These are phyloP conservation scores for Maudiozyma barnettii DNA, from an alignment of 805 yeast genomes.

Conservation along the genomic window DNA sequence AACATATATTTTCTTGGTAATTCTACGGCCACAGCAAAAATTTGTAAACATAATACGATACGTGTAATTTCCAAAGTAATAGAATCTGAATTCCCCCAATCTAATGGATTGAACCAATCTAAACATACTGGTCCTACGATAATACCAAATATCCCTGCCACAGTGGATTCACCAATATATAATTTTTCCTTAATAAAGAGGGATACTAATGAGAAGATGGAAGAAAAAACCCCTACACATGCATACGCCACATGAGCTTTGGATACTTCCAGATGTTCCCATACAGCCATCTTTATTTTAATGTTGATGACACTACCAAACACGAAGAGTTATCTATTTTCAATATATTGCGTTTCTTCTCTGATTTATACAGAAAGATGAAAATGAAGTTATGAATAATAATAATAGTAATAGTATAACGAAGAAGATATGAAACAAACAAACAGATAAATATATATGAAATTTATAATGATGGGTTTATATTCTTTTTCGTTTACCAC, in stretches of 20 bases:
- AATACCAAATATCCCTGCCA: conserved; percentile 76
- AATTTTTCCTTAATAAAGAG: conserved; percentile 73
- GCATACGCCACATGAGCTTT: conserved; percentile 83
- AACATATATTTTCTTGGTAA: conserved; percentile 83
- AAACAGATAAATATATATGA: no score
- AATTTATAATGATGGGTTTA: no score
- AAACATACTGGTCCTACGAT: conserved; percentile 84
- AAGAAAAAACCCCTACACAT: conserved; percentile 71
- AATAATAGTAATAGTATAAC: neutral
- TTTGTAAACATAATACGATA: conserved; percentile 75
- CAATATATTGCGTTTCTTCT: neutral
- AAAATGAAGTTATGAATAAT: neutral
- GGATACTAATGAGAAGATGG: conserved; percentile 72
- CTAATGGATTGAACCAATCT: conserved; percentile 70
- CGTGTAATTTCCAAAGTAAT: conserved; percentile 79
- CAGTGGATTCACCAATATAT: conserved; percentile 86
- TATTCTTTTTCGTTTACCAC: no score
- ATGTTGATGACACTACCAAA: no score
- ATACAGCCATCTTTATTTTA: conserved; percentile 21
- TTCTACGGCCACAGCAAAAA: conserved; percentile 91
- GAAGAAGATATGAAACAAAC: no score
- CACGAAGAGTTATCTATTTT: neutral
- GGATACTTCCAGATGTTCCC: conserved; percentile 33
- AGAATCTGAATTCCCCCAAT: conserved; percentile 79
- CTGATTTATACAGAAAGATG: neutral